Evolutionary conservation across 2,329 filamentous ascomycete genomes (phyloP).

Genomic region (Venturia aucupariae): DNA sequence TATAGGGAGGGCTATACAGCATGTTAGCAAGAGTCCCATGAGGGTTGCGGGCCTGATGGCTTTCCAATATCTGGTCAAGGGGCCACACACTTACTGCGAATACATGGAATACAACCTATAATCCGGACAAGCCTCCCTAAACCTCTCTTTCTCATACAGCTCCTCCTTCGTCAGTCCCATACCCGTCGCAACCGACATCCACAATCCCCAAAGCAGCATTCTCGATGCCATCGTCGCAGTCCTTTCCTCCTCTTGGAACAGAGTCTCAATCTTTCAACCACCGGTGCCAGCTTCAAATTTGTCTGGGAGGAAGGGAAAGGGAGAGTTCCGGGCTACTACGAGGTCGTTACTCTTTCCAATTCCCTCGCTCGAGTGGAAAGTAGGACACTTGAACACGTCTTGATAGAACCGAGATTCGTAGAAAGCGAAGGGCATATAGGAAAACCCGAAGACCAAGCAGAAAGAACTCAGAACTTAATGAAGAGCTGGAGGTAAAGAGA

Average conservation of each 20-base stretch:
- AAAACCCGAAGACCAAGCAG: too few species aligned
- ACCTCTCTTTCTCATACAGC: conserved; percentile 9
- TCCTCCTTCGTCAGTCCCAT: background rate
- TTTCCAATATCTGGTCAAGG: too few species aligned
- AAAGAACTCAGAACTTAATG: too few species aligned
- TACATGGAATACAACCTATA: conserved; percentile 52
- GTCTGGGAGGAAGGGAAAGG: too few species aligned
- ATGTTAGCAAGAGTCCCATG: conserved; percentile 18
- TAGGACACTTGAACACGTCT: background rate
- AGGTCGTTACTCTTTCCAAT: too few species aligned
- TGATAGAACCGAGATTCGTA: too few species aligned
- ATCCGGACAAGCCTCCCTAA: conserved; percentile 47
- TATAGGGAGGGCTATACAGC: conserved; percentile 58
- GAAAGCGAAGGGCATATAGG: too few species aligned
- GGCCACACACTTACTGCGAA: conserved; percentile 45
- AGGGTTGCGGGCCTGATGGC: background rate
- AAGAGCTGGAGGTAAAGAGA: background rate
- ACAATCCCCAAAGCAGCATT: background rate
- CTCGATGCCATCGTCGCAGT: background rate
- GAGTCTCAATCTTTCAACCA: background rate
- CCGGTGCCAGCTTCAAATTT: background rate
- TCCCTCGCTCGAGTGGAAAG: background rate
- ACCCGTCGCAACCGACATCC: background rate
- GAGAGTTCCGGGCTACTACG: background rate
- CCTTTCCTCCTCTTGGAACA: background rate